Percentiles rank a stretch among this genome's conserved stretches.
Conservation (phyloP, 139 green algal species). For the Closterium sp. region DNA sequence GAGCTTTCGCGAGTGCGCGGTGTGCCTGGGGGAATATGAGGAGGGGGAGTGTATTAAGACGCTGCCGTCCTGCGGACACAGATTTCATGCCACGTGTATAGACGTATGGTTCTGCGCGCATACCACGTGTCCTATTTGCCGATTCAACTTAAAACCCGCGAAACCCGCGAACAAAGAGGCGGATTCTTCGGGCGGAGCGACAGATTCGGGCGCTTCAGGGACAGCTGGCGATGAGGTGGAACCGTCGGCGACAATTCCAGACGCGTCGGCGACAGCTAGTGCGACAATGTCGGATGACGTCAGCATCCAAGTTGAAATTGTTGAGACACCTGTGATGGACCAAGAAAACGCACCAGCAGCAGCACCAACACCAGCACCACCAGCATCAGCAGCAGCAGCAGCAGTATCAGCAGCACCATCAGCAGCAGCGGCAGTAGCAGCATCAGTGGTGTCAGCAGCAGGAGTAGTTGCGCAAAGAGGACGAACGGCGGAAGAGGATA, state of each 20-base stretch:
- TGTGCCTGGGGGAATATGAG: constrained; percentile 76
- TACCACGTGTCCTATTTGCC: constrained; percentile 73
- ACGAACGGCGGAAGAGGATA: not conserved
- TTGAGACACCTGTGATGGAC: not conserved
- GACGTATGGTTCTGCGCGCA: constrained; percentile 65
- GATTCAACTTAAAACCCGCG: constrained; percentile 7
- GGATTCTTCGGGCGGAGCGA: not conserved
- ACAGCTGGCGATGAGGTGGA: not conserved
- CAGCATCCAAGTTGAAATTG: not conserved
- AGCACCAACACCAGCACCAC: not conserved
- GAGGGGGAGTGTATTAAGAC: constrained; percentile 60
- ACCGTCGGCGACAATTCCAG: not conserved
- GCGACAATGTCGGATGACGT: not conserved
- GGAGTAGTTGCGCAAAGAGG: not conserved
- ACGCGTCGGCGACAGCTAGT: not conserved
- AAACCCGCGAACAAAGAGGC: not conserved
- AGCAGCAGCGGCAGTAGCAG: not conserved
- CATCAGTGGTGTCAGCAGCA: not conserved
- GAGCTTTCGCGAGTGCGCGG: constrained; percentile 55
- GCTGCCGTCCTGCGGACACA: constrained; percentile 64
- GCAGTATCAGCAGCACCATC: not conserved
- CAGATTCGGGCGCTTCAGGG: not conserved
- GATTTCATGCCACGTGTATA: constrained; percentile 67
- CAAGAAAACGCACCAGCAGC: too few relatives aligned
- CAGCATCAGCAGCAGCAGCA: not conserved